Percentiles rank a stretch among this genome's conserved stretches.
Evolutionary conservation across 805 yeast genomes (phyloP).

Genomic region (Spathaspora sp.): DNA sequence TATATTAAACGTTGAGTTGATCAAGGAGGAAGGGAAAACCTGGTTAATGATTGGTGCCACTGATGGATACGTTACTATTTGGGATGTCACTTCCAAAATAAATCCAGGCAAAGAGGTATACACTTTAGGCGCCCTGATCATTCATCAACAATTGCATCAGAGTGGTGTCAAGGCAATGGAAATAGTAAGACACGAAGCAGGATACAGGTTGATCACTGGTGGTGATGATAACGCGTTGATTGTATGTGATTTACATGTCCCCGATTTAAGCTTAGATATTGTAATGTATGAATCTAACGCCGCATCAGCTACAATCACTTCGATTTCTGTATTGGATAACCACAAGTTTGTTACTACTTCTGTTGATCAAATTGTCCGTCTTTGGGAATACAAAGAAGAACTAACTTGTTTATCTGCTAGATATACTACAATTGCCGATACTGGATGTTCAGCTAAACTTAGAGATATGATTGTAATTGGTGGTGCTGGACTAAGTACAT

Average conservation of each 20-base stretch:
- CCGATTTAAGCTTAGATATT: conserved; percentile 19
- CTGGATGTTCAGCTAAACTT: conserved; percentile 54
- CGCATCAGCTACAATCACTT: conserved; percentile 85
- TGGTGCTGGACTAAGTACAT: conserved; percentile 77
- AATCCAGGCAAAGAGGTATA: conserved; percentile 14
- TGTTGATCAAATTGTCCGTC: conserved; percentile 75
- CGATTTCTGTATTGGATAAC: conserved; percentile 38
- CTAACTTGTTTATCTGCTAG: conserved; percentile 30
- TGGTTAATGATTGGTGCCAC: conserved; percentile 65
- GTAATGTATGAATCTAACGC: conserved; percentile 47
- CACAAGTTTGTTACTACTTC: conserved; percentile 56
- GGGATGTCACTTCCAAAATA: conserved; percentile 41
- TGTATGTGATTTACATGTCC: conserved; percentile 17
- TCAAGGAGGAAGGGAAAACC: conserved; percentile 20
- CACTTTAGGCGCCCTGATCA: conserved; percentile 14
- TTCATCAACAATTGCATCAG: conserved; percentile 66
- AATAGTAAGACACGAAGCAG: conserved; percentile 7
- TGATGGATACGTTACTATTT: conserved; percentile 72
- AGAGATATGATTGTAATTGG: conserved; percentile 51
- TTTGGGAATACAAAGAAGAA: conserved; percentile 49
- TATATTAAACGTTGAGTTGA: conserved; percentile 56
- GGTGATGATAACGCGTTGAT: conserved; percentile 87
- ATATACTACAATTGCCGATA: conserved; percentile 86
- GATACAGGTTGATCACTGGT: conserved; percentile 57
- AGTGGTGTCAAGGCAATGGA: conserved; percentile 74